Conservation (phyloP, 1,284 basidiomycete genomes). For the Cutaneotrichosporon arboriforme region DNA sequence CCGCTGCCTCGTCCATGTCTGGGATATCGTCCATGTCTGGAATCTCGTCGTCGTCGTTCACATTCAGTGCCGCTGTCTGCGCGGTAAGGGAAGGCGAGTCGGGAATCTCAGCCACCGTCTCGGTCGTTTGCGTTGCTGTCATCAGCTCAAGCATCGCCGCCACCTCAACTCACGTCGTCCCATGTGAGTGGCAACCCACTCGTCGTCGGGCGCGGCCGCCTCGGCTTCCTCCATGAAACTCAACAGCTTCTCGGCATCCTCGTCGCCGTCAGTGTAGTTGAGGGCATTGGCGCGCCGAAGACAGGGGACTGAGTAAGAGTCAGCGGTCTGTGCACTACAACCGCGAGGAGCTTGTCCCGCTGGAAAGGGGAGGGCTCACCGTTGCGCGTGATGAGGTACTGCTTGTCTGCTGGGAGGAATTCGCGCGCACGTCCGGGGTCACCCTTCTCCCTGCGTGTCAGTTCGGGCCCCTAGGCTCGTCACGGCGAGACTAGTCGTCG, state of each 20-base stretch:
- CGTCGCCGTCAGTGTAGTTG: slow-evolving; percentile 88
- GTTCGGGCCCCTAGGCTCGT: not conserved
- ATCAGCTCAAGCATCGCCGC: slow-evolving; percentile 7
- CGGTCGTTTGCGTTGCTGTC: slow-evolving; percentile 17
- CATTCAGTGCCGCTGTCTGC: slow-evolving; percentile 48
- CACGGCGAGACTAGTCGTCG: not conserved
- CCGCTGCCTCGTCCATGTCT: slow-evolving; percentile 75
- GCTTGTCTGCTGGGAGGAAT: slow-evolving; percentile 89
- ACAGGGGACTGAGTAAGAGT: slow-evolving; percentile 64
- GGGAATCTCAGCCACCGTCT: slow-evolving; percentile 43
- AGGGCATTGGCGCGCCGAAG: slow-evolving; percentile 83
- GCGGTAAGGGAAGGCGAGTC: slow-evolving; percentile 32
- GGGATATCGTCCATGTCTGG: slow-evolving; percentile 87
- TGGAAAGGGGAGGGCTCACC: slow-evolving; percentile 41
- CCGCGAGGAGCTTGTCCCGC: not conserved
- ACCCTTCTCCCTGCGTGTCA: slow-evolving; percentile 69
- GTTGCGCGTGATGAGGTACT: slow-evolving; percentile 89
- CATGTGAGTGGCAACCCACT: slow-evolving; percentile 52
- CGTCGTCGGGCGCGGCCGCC: slow-evolving; percentile 44
- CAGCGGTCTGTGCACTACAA: not conserved
- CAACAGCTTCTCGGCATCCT: slow-evolving; percentile 84
- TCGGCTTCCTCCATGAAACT: slow-evolving; percentile 50
- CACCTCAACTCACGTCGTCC: slow-evolving; percentile 34
- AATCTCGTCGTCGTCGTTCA: slow-evolving; percentile 53
- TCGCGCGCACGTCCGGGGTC: slow-evolving; percentile 78